Base-by-base conservation (phyloP, 2,329 filamentous ascomycete genomes). In the Myriangium duriaei region DNA sequence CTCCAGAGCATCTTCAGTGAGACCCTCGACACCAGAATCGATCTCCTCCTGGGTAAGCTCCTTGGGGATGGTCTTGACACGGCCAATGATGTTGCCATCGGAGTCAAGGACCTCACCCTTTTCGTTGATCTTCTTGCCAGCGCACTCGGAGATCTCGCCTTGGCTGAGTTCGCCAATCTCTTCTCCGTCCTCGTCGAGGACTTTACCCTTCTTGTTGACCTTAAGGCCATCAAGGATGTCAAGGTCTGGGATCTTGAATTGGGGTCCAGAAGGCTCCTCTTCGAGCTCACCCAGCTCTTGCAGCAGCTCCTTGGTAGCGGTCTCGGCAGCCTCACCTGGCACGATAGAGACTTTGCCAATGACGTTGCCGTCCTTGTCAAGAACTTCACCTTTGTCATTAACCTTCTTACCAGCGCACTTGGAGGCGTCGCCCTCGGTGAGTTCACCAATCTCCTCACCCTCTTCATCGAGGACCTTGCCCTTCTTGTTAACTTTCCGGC, bases 31-130 rank as follows among this genome's bases (percentile, higher is more conserved):
- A 10, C 57, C 54, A 5, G 57, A 52, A 28, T 57, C 57, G 16
- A 48, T 47, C 19, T 49, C 48, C 13, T 48, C 49, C 26, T 58
- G 48, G 18, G 56, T 52, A 19, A 60, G 55, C 19, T 61, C 54
- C 16, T 58, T 55, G 9, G 66, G 63, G 4, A 69, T 57, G n/a
- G 67, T 62, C 47, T 72, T 63, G 44, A 76, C 71, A 45, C 69
- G 70, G 29, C 75, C 76, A 44, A 79, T 67, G 45, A 79, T 64
- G 30, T 76, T 74, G 31, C 75, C 74, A 32, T 73, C 68, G 53
- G 68, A 73, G 52, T 77, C 74, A 50, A 77, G 64, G 40, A 79
- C 72, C 49, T 79, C 75, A 13, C 75, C 75, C 55, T 76, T 64
- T 42, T 67, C 68, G 46, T 79, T 76, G 47, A 76, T 62, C 56